Conservation (phyloP, 305 asterid genomes). For the Fraxinus baroniana region DNA sequence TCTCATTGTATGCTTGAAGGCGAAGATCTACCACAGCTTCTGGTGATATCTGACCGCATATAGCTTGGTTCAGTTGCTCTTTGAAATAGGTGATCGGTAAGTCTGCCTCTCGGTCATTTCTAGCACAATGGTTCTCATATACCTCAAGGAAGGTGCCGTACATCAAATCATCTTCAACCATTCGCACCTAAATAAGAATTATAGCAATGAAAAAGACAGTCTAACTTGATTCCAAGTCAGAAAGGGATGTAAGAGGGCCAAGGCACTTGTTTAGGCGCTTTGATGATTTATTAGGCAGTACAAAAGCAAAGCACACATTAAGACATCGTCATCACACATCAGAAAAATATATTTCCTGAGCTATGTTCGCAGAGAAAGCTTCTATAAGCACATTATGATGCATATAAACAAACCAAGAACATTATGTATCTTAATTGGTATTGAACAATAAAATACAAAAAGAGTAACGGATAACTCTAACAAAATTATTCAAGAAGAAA, state of each 20-base stretch:
- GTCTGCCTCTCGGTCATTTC: slow-evolving; percentile 93
- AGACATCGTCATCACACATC: slow-evolving; percentile 10
- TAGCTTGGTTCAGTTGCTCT: slow-evolving; percentile 97
- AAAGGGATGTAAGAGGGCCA: not conserved
- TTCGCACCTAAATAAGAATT: slow-evolving; percentile 67
- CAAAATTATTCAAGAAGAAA: not conserved
- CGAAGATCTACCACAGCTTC: slow-evolving; percentile 98
- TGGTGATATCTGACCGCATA: slow-evolving; percentile 86
- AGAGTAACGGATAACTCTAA: not conserved
- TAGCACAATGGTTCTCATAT: slow-evolving; percentile 97
- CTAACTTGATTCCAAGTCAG: slow-evolving; percentile 16
- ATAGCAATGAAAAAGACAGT: slow-evolving; percentile 5
- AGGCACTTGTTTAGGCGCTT: not conserved
- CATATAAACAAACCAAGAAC: not conserved
- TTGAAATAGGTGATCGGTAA: slow-evolving; percentile 84
- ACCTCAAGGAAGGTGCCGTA: slow-evolving; percentile 98
- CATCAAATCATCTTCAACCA: slow-evolving; percentile 99
- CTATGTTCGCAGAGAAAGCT: not conserved
- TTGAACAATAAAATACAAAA: not conserved
- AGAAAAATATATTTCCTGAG: not conserved
- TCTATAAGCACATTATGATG: not conserved
- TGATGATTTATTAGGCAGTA: not conserved
- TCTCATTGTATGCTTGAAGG: slow-evolving; percentile 84
- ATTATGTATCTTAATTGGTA: not conserved
- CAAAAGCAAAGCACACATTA: not conserved